Conservation (phyloP, 352 stramenopile species). For the Pythium phragmiticola region DNA sequence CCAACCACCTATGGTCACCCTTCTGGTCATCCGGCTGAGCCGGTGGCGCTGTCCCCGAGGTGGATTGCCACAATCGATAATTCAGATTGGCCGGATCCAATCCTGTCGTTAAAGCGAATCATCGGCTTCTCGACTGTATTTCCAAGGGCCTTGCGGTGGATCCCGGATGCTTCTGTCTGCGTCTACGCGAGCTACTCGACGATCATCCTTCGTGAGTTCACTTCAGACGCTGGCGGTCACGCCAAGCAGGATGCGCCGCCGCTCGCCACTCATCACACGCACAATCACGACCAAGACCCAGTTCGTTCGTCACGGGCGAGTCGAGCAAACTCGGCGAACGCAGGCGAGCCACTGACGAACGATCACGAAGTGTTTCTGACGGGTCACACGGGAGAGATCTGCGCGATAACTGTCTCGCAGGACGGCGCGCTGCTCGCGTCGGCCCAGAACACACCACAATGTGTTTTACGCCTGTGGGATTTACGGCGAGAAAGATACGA, state of each 20-base stretch:
- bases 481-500: slow-evolving; percentile 32
- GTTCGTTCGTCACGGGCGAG: neutral
- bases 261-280: neutral
- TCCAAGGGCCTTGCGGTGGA: slow-evolving; percentile 48
- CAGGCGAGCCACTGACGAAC: slow-evolving; percentile 4
- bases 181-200: slow-evolving; percentile 66
- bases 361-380: slow-evolving; percentile 28
- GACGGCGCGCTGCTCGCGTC: slow-evolving; percentile 49
- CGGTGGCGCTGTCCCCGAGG: slow-evolving; percentile 7
- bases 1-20: neutral
- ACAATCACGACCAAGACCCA: slow-evolving; percentile 5
- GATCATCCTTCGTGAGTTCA: slow-evolving; percentile 52
- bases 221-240: neutral
- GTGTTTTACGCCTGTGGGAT: slow-evolving; percentile 59
- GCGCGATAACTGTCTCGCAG: slow-evolving; percentile 38
- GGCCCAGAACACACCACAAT: slow-evolving; percentile 31
- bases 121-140: slow-evolving; percentile 61
- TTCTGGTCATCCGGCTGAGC: neutral
- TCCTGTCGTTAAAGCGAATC: slow-evolving; percentile 56
- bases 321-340: neutral
- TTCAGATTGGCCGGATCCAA: slow-evolving; percentile 62
- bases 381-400: slow-evolving; percentile 28
- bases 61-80: slow-evolving; percentile 21
- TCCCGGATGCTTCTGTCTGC: slow-evolving; percentile 41
- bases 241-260: neutral